Evolutionary conservation across 2,329 filamentous ascomycete genomes (phyloP).

Genomic region (Amauroascus verrucosus): DNA sequence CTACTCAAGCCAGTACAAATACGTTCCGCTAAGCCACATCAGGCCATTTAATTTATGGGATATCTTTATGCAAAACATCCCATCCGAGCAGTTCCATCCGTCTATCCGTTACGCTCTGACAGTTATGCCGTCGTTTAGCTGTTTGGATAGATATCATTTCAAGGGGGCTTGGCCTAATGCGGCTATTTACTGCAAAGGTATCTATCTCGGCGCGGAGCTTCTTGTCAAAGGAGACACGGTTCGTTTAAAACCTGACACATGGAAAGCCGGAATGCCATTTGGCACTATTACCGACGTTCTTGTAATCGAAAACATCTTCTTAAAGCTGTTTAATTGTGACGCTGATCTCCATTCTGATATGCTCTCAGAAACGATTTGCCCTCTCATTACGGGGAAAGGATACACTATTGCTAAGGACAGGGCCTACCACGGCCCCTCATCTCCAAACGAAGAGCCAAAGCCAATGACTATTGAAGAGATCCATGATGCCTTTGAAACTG

Average conservation of each 20-base stretch:
- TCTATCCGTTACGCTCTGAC: constrained; percentile 47
- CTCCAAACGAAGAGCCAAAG: constrained; percentile 14
- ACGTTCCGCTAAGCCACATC: constrained; percentile 44
- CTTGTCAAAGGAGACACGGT: constrained; percentile 46
- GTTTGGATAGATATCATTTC: constrained; percentile 45
- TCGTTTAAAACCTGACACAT: constrained; percentile 38
- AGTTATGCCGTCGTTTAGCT: constrained; percentile 43
- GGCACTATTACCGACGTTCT: constrained; percentile 42
- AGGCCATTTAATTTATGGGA: constrained; percentile 48
- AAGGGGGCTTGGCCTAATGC: constrained; percentile 46
- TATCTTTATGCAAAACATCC: constrained; percentile 36
- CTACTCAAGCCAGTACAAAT: constrained; percentile 45
- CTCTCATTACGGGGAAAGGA: constrained; percentile 42
- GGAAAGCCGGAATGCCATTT: constrained; percentile 14
- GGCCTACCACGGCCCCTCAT: constrained; percentile 18
- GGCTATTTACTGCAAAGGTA: constrained; percentile 42
- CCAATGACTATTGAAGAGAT: constrained; percentile 28
- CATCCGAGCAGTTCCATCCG: constrained; percentile 39
- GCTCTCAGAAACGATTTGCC: constrained; percentile 37
- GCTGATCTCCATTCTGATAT: constrained; percentile 38
- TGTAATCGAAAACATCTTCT: constrained; percentile 43
- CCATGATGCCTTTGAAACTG: constrained; percentile 28
- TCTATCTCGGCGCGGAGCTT: constrained; percentile 49
- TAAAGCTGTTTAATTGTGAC: constrained; percentile 42
- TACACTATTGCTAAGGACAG: constrained; percentile 33